Base-by-base conservation (phyloP, 768 basidiomycete species). In the Clitopilus passeckerianus region DNA sequence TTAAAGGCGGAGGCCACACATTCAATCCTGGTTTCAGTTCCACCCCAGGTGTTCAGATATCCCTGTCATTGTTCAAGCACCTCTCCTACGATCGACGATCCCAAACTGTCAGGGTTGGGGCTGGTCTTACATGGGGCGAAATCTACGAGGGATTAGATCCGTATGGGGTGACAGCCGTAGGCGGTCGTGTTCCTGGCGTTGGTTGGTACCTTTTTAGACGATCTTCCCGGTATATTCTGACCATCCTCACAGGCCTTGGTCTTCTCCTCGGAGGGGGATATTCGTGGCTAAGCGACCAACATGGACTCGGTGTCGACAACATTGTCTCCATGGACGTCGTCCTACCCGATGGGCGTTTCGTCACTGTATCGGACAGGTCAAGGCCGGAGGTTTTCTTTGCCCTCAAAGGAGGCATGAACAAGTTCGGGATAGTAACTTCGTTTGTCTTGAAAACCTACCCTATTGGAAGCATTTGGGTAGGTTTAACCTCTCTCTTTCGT, bases 341-440 rank as follows among this genome's bases (percentile, higher is more conserved):
- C n/a, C 57, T 70, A 1, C 72, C 73, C 6, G 64, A 65, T 41
- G 75, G 75, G 2, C 57, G 14, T 15, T 41, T 16, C 56, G 14
- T 57, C 10, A 58, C 54, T 65, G 50, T 74, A 67, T 20, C 74
- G 59, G 70, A 72, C 1, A 66, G 61, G 2, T 71, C 76, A 57
- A 76, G 77, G 56, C 53, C 70, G 3, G 83, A 84, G 59, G 66
- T 84, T 20, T 83, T 81, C 69, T 84, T 80, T 65, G 82, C 70
- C 15, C 76, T 85, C 41, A 73, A 81, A 53, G 83, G 83, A 5
- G 81, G 75, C 15, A 82, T 80, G 27, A 75, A 74, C 57, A 84
- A 83, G 59, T 84, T 84, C 64, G 83, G 83, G 18, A 75, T 84
- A 24, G 77, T 80, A 57, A 80, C 80, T 2, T 77, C 82, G 57